Base-by-base conservation (phyloP, 176 grass and related monocot genomes). In the Juncus effusus region DNA sequence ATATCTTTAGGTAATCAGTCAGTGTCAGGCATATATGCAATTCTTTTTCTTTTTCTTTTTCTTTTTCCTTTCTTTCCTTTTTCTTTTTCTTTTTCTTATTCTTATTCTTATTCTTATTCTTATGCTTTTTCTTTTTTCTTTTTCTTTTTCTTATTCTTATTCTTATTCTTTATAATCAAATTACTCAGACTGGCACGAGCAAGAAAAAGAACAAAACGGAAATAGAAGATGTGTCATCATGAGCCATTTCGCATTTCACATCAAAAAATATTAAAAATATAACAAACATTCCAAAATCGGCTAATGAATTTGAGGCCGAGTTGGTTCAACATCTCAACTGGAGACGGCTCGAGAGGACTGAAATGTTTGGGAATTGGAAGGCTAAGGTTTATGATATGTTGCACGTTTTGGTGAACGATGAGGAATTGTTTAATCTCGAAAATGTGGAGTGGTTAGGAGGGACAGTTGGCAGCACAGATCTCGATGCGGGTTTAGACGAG, bases 231-330 rank as follows among this genome's bases (percentile, higher is more conserved):
- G 75, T 99, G 68, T 82, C 94, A 58, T 77, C 88, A 7, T 85
- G 83, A 65, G 94, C 94, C 80, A 67, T 81, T 84, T 84, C 83
- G 44, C 73, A 63, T 62, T 90, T 86, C 74, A 57, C 83, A 79
- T 64, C 85, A 60, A 78, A 60, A 63, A 77, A 81, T 59, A 56
- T 61, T 35, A 86, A 92, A 82, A 80, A 14, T 37, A 44, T 89
- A 13, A 77, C 69, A n/a, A n/a, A n/a, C 74, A 71, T 65, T 69
- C 94, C 94, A 74, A 97, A 84, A 37, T 86, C 88, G 69, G 88
- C 88, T 69, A 92, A 92, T 84, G 93, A 97, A 53, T 97, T 97
- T 59, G 93, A 99, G 78, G 94, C 94, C 0, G 88, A 93, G n/a
- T 85, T 99, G 6, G 72, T 93, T 8, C 85, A 88, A 0, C 94